Conservation (phyloP, 1,284 basidiomycete species). For the Austropuccinia psidii region DNA sequence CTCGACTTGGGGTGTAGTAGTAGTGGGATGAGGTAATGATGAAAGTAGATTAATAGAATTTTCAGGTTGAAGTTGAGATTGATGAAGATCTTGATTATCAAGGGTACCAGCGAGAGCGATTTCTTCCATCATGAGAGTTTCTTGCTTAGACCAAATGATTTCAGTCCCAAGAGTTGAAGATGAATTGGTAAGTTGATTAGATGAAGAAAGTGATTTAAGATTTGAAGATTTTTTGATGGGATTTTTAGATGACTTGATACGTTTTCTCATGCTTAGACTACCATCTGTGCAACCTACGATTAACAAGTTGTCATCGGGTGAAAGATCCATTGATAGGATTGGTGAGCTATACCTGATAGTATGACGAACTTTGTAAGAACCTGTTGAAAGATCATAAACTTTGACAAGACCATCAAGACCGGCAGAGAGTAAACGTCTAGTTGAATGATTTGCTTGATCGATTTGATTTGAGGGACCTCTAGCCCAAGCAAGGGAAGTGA, state of each 20-base stretch:
- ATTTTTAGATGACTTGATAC: slow-evolving; percentile 32
- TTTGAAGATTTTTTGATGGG: background rate
- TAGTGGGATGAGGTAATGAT: slow-evolving; percentile 12
- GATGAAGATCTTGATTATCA: slow-evolving; percentile 15
- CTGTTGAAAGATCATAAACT: slow-evolving; percentile 75
- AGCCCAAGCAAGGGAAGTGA: slow-evolving; percentile 75
- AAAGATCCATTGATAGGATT: slow-evolving; percentile 80
- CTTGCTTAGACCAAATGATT: slow-evolving; percentile 38
- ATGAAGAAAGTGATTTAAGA: background rate
- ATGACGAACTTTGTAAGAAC: slow-evolving; percentile 88
- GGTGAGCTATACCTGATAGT: slow-evolving; percentile 98
- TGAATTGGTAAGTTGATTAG: background rate
- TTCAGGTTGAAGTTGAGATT: slow-evolving; percentile 14
- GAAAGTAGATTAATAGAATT: no score
- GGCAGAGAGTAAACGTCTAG: slow-evolving; percentile 74
- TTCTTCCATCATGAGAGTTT: slow-evolving; percentile 39
- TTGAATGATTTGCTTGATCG: background rate
- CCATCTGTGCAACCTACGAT: slow-evolving; percentile 95
- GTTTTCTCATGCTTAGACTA: slow-evolving; percentile 61
- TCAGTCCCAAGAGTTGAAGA: slow-evolving; percentile 36
- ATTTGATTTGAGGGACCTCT: background rate
- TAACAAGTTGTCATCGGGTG: slow-evolving; percentile 92
- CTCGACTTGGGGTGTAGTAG: slow-evolving; percentile 14
- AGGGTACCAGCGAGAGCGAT: slow-evolving; percentile 39
- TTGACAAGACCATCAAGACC: slow-evolving; percentile 96